A percentile compares a stretch with the other conserved stretches of the same genome.
Conservation (phyloP, 495 filamentous ascomycete species). For the Neurospora terricola region DNA sequence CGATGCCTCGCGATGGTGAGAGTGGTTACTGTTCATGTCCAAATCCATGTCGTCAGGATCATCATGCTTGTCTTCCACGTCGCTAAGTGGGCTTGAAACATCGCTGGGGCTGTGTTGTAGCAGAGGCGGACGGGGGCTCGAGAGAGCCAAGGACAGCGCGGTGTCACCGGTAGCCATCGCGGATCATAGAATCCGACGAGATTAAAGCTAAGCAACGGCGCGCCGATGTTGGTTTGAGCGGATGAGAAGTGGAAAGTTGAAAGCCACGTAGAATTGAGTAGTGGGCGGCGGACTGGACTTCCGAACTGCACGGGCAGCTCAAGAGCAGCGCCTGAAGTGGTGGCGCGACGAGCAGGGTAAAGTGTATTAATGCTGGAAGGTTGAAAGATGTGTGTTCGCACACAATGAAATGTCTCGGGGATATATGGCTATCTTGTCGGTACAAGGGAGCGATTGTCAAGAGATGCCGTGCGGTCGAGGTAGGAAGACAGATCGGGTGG, state of each 20-base stretch:
- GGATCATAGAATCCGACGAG: conserved; percentile 12
- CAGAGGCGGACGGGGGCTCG: conserved; percentile 34
- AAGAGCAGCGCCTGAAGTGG: conserved; percentile 3
- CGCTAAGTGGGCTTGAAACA: conserved; percentile 69
- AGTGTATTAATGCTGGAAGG: not conserved
- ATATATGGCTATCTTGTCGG: not conserved
- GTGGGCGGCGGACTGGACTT: conserved; percentile 1
- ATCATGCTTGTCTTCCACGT: conserved; percentile 66
- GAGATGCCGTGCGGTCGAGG: not conserved
- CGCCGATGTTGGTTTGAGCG: conserved; percentile 9
- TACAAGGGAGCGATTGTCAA: conserved; percentile 9
- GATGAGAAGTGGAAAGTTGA: conserved; percentile 6
- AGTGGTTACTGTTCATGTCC: conserved; percentile 21
- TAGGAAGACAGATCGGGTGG: not conserved
- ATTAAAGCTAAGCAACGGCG: not conserved
- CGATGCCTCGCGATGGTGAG: not conserved
- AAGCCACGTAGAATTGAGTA: conserved; percentile 19
- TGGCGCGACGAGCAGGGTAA: conserved; percentile 7
- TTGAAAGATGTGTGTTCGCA: not conserved
- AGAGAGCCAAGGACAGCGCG: conserved; percentile 30
- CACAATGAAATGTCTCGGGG: not conserved
- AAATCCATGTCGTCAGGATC: conserved; percentile 37
- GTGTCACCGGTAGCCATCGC: conserved; percentile 39
- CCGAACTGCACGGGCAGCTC: conserved; percentile 12
- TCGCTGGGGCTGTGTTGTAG: conserved; percentile 28